A percentile compares a stretch with the other conserved stretches of the same genome.
These are phyloP conservation scores for Phytophthora sansomeana DNA, from an alignment of 352 stramenopile species.

Conservation along the genomic window DNA sequence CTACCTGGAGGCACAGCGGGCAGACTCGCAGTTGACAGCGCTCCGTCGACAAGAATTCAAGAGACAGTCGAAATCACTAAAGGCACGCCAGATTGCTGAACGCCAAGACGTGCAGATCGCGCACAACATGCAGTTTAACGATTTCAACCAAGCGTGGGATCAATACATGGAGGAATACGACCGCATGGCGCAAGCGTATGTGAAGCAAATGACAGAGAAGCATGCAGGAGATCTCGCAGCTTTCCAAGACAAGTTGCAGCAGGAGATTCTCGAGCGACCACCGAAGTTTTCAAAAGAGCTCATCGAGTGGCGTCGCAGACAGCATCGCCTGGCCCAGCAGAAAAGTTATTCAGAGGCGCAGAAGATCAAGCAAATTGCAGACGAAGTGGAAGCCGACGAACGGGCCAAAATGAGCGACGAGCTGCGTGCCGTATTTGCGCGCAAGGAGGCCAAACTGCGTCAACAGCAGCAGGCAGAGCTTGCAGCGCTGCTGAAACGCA, in stretches of 20 bases:
- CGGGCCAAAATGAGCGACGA: slow-evolving; percentile 89
- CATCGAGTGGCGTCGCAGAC: slow-evolving; percentile 94
- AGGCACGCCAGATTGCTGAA: slow-evolving; percentile 91
- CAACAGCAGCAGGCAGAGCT: slow-evolving; percentile 94
- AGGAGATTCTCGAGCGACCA: slow-evolving; percentile 87
- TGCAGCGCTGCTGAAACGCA: slow-evolving; percentile 93
- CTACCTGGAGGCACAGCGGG: slow-evolving; percentile 93
- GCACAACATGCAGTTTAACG: slow-evolving; percentile 95
- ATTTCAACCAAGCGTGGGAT: slow-evolving; percentile 96
- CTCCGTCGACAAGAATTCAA: slow-evolving; percentile 93
- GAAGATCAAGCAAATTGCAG: slow-evolving; percentile 95
- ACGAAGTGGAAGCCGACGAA: slow-evolving; percentile 94
- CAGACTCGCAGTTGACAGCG: slow-evolving; percentile 87
- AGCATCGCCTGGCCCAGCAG: slow-evolving; percentile 94
- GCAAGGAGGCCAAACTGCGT: slow-evolving; percentile 92
- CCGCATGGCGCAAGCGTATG: slow-evolving; percentile 94
- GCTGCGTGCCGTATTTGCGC: slow-evolving; percentile 73
- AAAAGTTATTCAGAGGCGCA: slow-evolving; percentile 95
- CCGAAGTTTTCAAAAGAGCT: slow-evolving; percentile 95
- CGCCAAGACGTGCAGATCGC: slow-evolving; percentile 95
- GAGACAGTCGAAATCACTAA: slow-evolving; percentile 92
- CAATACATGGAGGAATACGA: slow-evolving; percentile 97
- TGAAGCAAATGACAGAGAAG: slow-evolving; percentile 95
- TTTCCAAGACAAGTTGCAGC: slow-evolving; percentile 90
- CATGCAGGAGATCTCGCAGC: slow-evolving; percentile 85